Evolutionary conservation across 371 early-diverging fungal genomes (phyloP).

Genomic region (Circinella minor): DNA sequence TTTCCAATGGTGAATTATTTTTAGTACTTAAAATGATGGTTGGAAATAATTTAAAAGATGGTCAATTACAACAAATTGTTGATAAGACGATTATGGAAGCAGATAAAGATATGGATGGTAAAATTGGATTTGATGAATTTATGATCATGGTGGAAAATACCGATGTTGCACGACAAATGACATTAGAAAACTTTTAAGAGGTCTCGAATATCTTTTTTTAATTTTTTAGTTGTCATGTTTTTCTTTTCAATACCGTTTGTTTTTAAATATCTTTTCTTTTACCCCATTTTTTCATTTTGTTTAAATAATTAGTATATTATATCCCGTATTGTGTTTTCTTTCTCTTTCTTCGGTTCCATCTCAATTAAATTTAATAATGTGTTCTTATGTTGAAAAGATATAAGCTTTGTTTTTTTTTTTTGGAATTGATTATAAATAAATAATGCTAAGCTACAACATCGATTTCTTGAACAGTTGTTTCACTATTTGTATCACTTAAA

Average conservation of each 20-base stretch:
- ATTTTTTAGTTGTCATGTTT: too few relatives aligned
- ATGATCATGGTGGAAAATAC: slow-evolving; percentile 88
- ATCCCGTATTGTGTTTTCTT: too few relatives aligned
- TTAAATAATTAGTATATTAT: too few relatives aligned
- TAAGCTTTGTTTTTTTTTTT: not conserved
- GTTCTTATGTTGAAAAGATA: not conserved
- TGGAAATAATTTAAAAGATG: slow-evolving; percentile 91
- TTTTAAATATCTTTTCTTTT: too few relatives aligned
- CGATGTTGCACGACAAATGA: slow-evolving; percentile 94
- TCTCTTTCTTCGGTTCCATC: too few relatives aligned
- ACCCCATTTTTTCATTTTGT: not conserved
- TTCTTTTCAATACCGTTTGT: not conserved
- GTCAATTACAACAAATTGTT: slow-evolving; percentile 98
- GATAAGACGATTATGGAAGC: slow-evolving; percentile 99
- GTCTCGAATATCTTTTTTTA: too few relatives aligned
- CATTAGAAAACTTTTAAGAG: slow-evolving; percentile 71
- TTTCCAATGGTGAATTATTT: slow-evolving; percentile 97
- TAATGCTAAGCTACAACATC: slow-evolving; percentile 4
- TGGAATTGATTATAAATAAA: too few relatives aligned
- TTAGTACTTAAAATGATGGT: slow-evolving; percentile 98
- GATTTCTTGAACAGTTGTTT: slow-evolving; percentile 1
- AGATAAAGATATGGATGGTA: slow-evolving; percentile 92
- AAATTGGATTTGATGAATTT: slow-evolving; percentile 96
- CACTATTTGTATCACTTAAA: not conserved
- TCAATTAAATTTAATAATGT: too few relatives aligned